Evolutionary conservation across 2,329 filamentous ascomycete genomes (phyloP), one percentile per base, ranked within the genome.

Genomic region (Talaromyces sp.): DNA sequence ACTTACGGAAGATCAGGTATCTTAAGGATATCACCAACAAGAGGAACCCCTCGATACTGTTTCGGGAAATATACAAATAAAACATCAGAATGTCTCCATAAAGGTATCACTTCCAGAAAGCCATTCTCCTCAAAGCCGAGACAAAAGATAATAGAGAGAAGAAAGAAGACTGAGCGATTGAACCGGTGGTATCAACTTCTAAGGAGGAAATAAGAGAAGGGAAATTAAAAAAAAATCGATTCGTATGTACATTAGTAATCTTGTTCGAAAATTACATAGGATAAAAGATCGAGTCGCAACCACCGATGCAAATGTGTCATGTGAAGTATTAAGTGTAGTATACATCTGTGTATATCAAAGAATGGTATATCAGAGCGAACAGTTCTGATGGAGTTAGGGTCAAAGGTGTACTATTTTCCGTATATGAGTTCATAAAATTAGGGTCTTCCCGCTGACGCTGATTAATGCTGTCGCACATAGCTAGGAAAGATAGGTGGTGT

Each of bases 401-500:
- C 10, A 60, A 47, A 33, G 27, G 19, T 11, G 19, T n/a, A n/a
- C 6, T 2, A 6, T 24, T 37, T 39, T 37, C 11, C 39, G 33
- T 45, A 45, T 24, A 45, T 33, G 37, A 59, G 56, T n/a, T 41
- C 35, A 59, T 43, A n/a, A 59, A 11, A 11, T n/a, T 41, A 33
- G 6, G 11, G 19, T 45, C 6, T 45, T 4, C 13, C 14, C 37
- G 14, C 10, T 3, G 56, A 9, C 56, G 4, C 19, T 8, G 22
- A 6, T 45, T n/a, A 59, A 16, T 63, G 22, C 19, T 43, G 39
- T 37, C 61, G 61, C 50, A 63, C 61, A 56, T 63, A 63, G 31
- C 61, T 63, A 13, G 64, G 64, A 24, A 33, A 65, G n/a, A 62
- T 62, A n/a, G 64, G 64, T 14, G 60, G 64, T 16, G 64, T 58